Evolutionary conservation across 495 filamentous ascomycete genomes (phyloP).

Genomic region (Lophiotrema nucula): DNA sequence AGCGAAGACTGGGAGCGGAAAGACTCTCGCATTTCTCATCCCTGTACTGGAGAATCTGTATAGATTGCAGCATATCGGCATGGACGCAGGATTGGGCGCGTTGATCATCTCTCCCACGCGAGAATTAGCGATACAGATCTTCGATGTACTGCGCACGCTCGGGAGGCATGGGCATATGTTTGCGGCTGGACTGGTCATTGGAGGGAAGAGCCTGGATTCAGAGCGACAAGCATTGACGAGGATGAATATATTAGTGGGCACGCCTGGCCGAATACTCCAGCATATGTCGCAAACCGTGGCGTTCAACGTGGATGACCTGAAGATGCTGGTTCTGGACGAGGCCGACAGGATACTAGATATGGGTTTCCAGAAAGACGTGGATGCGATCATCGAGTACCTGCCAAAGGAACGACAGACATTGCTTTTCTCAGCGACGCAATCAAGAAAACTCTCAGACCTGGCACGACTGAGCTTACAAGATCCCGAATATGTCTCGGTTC

Average conservation of each 20-base stretch:
- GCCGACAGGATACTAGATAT: slow-evolving; percentile 97
- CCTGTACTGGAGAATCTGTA: slow-evolving; percentile 96
- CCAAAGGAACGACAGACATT: slow-evolving; percentile 86
- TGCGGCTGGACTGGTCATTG: slow-evolving; percentile 90
- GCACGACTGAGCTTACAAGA: slow-evolving; percentile 83
- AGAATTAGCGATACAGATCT: slow-evolving; percentile 95
- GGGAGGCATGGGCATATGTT: slow-evolving; percentile 81
- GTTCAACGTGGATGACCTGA: slow-evolving; percentile 85
- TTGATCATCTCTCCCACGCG: slow-evolving; percentile 92
- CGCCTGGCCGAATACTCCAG: slow-evolving; percentile 90
- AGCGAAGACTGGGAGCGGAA: slow-evolving; percentile 94
- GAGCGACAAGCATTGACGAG: slow-evolving; percentile 80
- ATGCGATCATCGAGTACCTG: slow-evolving; percentile 91
- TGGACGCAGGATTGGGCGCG: slow-evolving; percentile 82
- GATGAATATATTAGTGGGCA: slow-evolving; percentile 98
- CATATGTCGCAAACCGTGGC: slow-evolving; percentile 92
- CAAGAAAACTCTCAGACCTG: slow-evolving; percentile 87
- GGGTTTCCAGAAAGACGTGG: slow-evolving; percentile 89
- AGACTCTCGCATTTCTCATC: slow-evolving; percentile 90
- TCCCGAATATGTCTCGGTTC: slow-evolving; percentile 91
- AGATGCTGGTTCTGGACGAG: slow-evolving; percentile 93
- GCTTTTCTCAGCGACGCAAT: slow-evolving; percentile 95
- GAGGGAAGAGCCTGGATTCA: slow-evolving; percentile 86
- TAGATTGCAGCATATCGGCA: slow-evolving; percentile 80
- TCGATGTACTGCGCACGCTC: slow-evolving; percentile 88